A percentile compares a stretch with the other conserved stretches of the same genome.
Conservation (phyloP, 140 eudicot genomes). For the Eryngium alpinum region DNA sequence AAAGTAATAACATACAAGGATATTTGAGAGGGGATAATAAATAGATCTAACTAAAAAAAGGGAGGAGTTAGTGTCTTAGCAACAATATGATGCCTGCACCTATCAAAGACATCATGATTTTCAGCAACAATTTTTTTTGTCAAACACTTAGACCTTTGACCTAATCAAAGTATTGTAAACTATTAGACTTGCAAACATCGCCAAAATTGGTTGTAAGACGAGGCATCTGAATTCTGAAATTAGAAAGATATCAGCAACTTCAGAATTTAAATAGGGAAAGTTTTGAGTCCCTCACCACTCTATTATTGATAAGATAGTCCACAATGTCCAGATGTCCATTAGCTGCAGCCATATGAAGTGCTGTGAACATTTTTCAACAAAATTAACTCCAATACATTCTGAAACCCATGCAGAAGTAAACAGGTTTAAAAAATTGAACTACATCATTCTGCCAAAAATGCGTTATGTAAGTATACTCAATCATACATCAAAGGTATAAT, state of each 20-base stretch:
- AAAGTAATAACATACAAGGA: no score
- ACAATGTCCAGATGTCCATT: slow-evolving; percentile 76
- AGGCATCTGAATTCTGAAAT: not conserved
- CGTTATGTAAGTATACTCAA: not conserved
- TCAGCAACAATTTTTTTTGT: no score
- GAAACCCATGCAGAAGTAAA: not conserved
- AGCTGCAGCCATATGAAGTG: slow-evolving; percentile 98
- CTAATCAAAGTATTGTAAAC: no score
- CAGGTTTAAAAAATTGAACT: not conserved
- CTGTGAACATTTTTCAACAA: slow-evolving; percentile 35
- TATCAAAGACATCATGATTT: no score
- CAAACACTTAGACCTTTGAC: no score
- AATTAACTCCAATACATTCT: slow-evolving; percentile 2
- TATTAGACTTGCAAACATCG: not conserved
- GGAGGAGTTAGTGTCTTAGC: no score
- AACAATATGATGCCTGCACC: no score
- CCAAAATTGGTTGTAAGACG: not conserved
- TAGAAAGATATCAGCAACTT: not conserved
- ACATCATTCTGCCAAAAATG: not conserved
- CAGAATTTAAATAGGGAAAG: not conserved
- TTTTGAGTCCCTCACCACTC: slow-evolving; percentile 50
- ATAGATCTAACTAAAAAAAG: no score
- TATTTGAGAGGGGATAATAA: no score
- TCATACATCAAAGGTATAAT: not conserved
- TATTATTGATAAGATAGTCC: slow-evolving; percentile 61